These are phyloP conservation scores for Stemphylium vesicarium DNA, from an alignment of 2,329 filamentous ascomycete species.

Conservation along the genomic window DNA sequence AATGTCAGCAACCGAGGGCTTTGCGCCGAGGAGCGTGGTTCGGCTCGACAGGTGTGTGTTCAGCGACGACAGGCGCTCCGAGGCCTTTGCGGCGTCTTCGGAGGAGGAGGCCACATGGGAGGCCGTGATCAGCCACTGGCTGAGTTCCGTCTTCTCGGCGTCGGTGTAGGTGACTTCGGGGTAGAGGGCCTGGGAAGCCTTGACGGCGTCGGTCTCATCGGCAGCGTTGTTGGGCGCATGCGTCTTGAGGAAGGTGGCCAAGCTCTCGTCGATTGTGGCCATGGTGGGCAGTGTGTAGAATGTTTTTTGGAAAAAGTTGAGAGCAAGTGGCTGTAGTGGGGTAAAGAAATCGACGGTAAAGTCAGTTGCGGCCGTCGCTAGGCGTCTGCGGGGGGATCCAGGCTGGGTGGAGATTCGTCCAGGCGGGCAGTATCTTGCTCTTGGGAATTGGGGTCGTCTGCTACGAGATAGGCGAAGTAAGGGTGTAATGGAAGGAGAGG, in stretches of 20 bases:
- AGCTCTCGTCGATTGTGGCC: constrained; percentile 46
- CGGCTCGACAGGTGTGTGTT: constrained; percentile 88
- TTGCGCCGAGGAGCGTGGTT: constrained; percentile 86
- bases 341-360: constrained; percentile 39
- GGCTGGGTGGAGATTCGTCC: constrained; percentile 3
- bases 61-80: constrained; percentile 75
- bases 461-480: constrained; percentile 32
- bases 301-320: constrained; percentile 39
- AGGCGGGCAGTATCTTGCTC: constrained; percentile 12
- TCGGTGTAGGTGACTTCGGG: constrained; percentile 73
- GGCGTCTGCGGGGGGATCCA: constrained; percentile 11
- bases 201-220: constrained; percentile 46
- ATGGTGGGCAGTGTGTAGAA: constrained; percentile 34
- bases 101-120: constrained; percentile 68
- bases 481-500: constrained; percentile 25
- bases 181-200: constrained; percentile 68
- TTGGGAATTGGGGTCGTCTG: constrained; percentile 28
- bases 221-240: constrained; percentile 49
- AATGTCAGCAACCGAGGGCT: constrained; percentile 87
- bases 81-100: constrained; percentile 62
- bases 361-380: constrained; percentile 21
- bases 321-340: constrained; percentile 36
- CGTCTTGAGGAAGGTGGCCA: constrained; percentile 44
- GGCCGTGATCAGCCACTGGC: constrained; percentile 84
- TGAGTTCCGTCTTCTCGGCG: constrained; percentile 83